Conservation (phyloP, 208 protist genomes). For the Borovskyia barvae region DNA sequence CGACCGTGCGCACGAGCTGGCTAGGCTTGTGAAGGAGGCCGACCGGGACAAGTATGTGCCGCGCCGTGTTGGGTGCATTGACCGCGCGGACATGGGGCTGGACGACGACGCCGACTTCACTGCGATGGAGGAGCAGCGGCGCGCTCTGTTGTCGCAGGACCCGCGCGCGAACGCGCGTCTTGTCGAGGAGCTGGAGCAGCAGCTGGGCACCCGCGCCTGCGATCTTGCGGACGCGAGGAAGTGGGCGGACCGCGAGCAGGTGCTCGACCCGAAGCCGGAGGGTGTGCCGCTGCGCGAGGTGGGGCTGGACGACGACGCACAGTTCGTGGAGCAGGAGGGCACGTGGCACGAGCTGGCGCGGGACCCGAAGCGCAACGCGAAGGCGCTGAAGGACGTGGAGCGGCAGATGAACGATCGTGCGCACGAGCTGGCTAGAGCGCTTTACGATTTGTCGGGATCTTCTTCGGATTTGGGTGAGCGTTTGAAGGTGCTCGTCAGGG, state of each 20-base stretch:
- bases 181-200: conserved; percentile 10
- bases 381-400: conserved; percentile 17
- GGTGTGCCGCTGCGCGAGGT: conserved; percentile 35
- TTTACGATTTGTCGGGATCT: too few species aligned
- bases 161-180: conserved; percentile 19
- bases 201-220: conserved; percentile 37
- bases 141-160: conserved; percentile 35
- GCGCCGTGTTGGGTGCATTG: conserved; percentile 3
- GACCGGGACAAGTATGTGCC: conserved; percentile 21
- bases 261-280: conserved; percentile 38
- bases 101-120: conserved; percentile 35
- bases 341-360: conserved; percentile 13
- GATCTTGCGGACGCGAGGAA: conserved; percentile 38
- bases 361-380: conserved; percentile 1
- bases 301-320: conserved; percentile 29
- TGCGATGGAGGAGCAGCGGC: conserved; percentile 32
- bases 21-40: conserved; percentile 16
- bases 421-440: conserved; percentile 43
- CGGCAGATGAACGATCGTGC: conserved; percentile 28
- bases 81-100: conserved; percentile 22
- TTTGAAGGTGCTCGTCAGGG: too few species aligned
- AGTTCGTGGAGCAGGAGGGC: conserved; percentile 26
- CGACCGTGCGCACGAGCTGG: conserved; percentile 27
- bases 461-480: too few species aligned
- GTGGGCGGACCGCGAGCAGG: conserved; percentile 20